Percentiles rank a stretch among this genome's conserved stretches.
Evolutionary conservation across 306 rosid species (phyloP).

Genomic region (Rosa persica): DNA sequence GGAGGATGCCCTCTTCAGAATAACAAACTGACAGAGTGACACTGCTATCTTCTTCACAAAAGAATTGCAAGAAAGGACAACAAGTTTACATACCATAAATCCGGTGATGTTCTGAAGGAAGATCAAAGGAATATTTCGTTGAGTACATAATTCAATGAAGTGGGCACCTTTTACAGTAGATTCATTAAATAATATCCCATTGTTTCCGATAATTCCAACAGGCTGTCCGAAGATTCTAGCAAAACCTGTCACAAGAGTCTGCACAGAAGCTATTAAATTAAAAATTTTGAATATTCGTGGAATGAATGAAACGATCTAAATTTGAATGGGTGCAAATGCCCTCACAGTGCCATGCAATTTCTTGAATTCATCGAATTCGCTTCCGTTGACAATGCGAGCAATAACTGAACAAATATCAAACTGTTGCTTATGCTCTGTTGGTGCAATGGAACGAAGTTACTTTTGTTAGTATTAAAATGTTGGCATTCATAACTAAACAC

Average conservation of each 20-base stretch:
- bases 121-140: constrained; percentile 80
- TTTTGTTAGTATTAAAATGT: no score
- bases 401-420: constrained; percentile 87
- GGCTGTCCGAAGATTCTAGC: constrained; percentile 90
- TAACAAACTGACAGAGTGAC: neutral
- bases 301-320: constrained; percentile 18
- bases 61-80: constrained; percentile 12
- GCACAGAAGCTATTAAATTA: constrained; percentile 37
- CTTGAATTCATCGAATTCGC: constrained; percentile 98
- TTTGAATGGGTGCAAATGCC: constrained; percentile 36
- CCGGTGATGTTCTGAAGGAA: constrained; percentile 98
- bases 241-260: constrained; percentile 97
- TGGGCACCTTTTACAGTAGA: constrained; percentile 95
- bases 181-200: constrained; percentile 87
- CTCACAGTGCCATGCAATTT: constrained; percentile 97
- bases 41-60: neutral
- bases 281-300: constrained; percentile 1
- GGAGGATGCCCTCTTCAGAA: neutral
- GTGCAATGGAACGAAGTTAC: constrained; percentile 92
- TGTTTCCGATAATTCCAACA: constrained; percentile 95
- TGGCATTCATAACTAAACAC: no score
- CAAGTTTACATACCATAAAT: constrained; percentile 69
- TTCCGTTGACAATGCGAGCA: constrained; percentile 88
- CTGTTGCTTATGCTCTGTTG: constrained; percentile 81
- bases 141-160: constrained; percentile 88